These are phyloP conservation scores for Gliomastix tumulicola DNA, from an alignment of 2,329 filamentous ascomycete species.

Conservation along the genomic window DNA sequence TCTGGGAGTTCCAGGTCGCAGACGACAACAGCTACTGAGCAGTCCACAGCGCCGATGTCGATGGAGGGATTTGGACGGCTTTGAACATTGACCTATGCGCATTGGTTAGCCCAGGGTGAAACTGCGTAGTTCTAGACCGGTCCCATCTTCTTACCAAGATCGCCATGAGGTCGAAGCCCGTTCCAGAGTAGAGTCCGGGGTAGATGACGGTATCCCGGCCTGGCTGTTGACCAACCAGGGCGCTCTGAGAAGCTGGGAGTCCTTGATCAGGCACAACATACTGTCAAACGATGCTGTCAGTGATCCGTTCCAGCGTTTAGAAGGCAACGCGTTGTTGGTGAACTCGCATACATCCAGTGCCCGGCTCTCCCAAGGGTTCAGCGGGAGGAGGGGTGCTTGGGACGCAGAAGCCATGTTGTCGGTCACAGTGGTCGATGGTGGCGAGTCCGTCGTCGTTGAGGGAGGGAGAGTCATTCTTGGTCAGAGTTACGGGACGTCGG, in stretches of 20 bases:
- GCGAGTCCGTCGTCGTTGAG: too few species aligned
- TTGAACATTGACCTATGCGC: conserved; percentile 59
- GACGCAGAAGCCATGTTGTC: too few species aligned
- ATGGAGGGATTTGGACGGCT: conserved; percentile 67
- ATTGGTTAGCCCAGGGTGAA: too few species aligned
- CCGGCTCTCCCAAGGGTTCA: conserved; percentile 26
- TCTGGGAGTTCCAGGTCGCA: conserved; percentile 72
- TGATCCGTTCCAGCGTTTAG: too few species aligned
- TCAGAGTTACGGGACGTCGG: too few species aligned
- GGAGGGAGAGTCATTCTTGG: too few species aligned
- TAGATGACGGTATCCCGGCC: conserved; percentile 42
- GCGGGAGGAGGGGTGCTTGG: conserved; percentile 8
- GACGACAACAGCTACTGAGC: conserved; percentile 76
- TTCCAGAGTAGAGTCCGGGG: conserved; percentile 47
- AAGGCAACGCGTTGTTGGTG: too few species aligned
- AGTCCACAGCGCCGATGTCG: conserved; percentile 73
- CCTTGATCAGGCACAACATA: neutral
- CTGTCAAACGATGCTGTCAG: neutral
- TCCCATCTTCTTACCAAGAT: conserved; percentile 51
- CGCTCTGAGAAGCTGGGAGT: neutral
- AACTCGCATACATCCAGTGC: too few species aligned
- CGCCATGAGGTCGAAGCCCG: conserved; percentile 47
- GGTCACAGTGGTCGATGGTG: too few species aligned
- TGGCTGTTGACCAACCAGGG: neutral
- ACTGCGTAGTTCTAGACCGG: too few species aligned